phyloP scores from a whole-genome alignment of 1,284 basidiomycete species.

The Retiboletus flavoniger region DNA sequence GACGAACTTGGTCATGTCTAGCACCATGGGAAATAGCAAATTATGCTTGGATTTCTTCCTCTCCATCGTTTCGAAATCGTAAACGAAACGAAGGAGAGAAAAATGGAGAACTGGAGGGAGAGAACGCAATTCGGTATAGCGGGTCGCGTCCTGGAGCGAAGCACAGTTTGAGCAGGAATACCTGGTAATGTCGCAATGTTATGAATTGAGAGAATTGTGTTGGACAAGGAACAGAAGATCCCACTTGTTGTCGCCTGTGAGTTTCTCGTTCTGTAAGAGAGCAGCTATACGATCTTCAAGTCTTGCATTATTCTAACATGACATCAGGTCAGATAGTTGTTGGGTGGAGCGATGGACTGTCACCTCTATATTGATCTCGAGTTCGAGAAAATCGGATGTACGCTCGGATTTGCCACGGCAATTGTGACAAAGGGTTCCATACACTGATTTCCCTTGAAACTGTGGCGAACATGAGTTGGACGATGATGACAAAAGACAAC shows the following conservation, averaged over 20 bases:
- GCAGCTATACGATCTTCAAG: slow-evolving; percentile 69
- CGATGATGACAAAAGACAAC: background rate
- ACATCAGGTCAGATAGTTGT: background rate
- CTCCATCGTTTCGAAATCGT: slow-evolving; percentile 71
- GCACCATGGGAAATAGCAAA: slow-evolving; percentile 67
- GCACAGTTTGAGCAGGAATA: slow-evolving; percentile 78
- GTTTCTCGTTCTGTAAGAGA: slow-evolving; percentile 63
- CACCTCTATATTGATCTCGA: slow-evolving; percentile 79
- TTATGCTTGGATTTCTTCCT: slow-evolving; percentile 81
- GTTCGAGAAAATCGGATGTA: slow-evolving; percentile 72
- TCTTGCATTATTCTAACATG: slow-evolving; percentile 59
- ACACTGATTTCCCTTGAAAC: slow-evolving; percentile 84
- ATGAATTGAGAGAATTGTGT: background rate
- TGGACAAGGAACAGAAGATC: background rate
- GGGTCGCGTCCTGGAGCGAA: slow-evolving; percentile 70
- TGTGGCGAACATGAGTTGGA: slow-evolving; percentile 32
- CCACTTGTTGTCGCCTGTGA: slow-evolving; percentile 81
- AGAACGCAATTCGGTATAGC: slow-evolving; percentile 63
- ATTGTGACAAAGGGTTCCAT: slow-evolving; percentile 71
- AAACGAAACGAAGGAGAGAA: slow-evolving; percentile 86
- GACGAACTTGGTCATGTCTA: slow-evolving; percentile 75
- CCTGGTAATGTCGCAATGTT: slow-evolving; percentile 38
- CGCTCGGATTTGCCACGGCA: slow-evolving; percentile 71
- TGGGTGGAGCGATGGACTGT: background rate
- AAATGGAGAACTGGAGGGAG: slow-evolving; percentile 88